Base-by-base conservation (phyloP, 768 basidiomycete species). In the Dioszegia hungarica region DNA sequence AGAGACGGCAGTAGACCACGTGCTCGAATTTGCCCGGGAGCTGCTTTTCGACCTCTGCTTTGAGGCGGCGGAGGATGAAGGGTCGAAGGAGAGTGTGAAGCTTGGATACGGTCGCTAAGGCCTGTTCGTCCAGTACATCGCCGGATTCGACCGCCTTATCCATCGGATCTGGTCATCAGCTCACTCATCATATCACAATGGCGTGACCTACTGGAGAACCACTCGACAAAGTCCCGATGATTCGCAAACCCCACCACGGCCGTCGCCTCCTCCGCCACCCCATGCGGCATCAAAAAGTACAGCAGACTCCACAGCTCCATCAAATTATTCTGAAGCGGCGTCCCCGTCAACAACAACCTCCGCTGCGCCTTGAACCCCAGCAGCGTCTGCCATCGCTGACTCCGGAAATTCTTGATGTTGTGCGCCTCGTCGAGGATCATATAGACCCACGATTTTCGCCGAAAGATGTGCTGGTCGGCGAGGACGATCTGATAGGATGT, bases 361-460 rank as follows among this genome's bases (percentile, higher is more conserved):
- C 75, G 47, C n/a, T 71, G 57, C 17, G 77, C 66, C 39, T 75
- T 76, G 76, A 94, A 93, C 82, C 89, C 88, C 12, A 94, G 81
- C 10, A 95, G 77, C 28, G 86, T 90, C 66, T 89, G 90, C 91
- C 92, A 95, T 34, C 92, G 82, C 72, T 95, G 90, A 0, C 88
- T 90, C 70, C 86, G 85, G 79, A 93, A 94, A 74, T 95, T 95
- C 79, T 93, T 93, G 84, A 95, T 92, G 85, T 93, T 94, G 71
- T 95, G 91, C 6, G 91, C 92, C 76, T 95, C 91, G 72, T 95
- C 91, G 5, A 95, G 84, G 53, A 95, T 85, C 87, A 95, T 89
- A 67, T 95, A 95, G 71, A 91, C 90, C 92, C 92, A 94, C 46
- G 83, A 79, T 77, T 90, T 93, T 39, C 92, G 85, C 75, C 89